Base-by-base conservation (phyloP, 192 early-diverging fungal genomes). In the Gigaspora rosea region DNA sequence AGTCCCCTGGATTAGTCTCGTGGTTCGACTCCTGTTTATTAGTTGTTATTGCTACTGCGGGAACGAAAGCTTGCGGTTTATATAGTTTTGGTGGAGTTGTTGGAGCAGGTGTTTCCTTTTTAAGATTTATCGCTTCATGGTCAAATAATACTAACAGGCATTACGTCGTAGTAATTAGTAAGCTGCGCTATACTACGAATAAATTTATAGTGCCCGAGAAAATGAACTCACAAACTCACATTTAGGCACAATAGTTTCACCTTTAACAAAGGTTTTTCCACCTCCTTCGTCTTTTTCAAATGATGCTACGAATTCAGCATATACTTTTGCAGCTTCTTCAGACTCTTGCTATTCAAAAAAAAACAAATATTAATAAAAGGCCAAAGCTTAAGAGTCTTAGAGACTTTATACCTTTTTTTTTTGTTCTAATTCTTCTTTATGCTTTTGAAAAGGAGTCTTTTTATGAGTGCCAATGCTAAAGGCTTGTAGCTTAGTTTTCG, bases 271-370 rank as follows among this genome's bases (percentile, higher is more conserved):
- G 46, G 77, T 83, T 54, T 81, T 83, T 72, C 75, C 80, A 80
- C 66, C 72, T 47, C 58, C 71, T 32, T 74, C 49, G 27, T 87
- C 88, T n/a, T 86, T 86, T 65, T 91, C 92, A 78, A 95, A 94
- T 1, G 93, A 94, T 8, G 92, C 92, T 12, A 92, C 90, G 82
- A 95, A 95, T 47, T 94, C 92, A 56, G 86, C 88, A 79, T 92
- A 92, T 3, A 92, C 92, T 71, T 88, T 87, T 33, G 91, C 92
- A 16, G 93, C 88, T 82, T 94, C 93, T 71, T 93, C 92, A 27
- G 88, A 86, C 75, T 94, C 93, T 89, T 90, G 82, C 90, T 91
- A 80, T 41, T 41, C 41, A 41, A 41, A 41, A 41, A 41, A 6
- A 41, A 41, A 41, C 3, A 6, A 41, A 41, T 0, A 41, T 41